Conservation (phyloP, 169 alveolate genomes). For the Besnoitia besnoiti region DNA sequence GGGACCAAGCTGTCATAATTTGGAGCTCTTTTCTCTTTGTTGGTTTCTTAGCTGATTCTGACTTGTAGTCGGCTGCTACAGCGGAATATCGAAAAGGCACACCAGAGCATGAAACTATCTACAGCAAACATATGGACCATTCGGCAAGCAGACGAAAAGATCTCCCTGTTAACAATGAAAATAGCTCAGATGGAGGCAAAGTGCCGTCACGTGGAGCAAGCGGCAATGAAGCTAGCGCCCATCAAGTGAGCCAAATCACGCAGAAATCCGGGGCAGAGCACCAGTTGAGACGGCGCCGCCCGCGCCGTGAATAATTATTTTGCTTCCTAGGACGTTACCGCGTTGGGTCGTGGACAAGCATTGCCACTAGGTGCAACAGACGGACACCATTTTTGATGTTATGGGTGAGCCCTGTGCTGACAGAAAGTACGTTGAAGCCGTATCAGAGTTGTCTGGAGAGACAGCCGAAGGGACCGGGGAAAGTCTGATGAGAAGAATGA, state of each 20-base stretch:
- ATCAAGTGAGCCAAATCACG: neutral
- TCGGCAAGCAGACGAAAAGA: neutral
- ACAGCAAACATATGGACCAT: neutral
- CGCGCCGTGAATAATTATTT: too few species aligned
- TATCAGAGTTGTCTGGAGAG: neutral
- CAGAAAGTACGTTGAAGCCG: constrained; percentile 13
- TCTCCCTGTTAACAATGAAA: neutral
- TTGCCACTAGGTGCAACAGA: too few species aligned
- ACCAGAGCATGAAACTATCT: neutral
- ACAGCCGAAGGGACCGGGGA: neutral
- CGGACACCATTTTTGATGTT: neutral
- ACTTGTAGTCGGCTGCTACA: constrained; percentile 30
- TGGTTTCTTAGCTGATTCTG: neutral
- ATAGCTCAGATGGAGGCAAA: neutral
- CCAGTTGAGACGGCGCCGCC: neutral
- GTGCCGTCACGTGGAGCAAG: neutral
- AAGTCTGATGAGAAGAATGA: constrained; percentile 8
- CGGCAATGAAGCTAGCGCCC: neutral
- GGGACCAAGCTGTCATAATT: too few species aligned
- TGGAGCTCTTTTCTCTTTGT: too few species aligned
- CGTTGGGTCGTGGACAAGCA: too few species aligned
- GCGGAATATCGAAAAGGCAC: constrained; percentile 12
- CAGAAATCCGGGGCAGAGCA: neutral
- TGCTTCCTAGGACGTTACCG: too few species aligned
- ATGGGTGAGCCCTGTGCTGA: neutral